phyloP scores from a whole-genome alignment of 1,284 basidiomycete genomes.

The Termitomyces sp. region DNA sequence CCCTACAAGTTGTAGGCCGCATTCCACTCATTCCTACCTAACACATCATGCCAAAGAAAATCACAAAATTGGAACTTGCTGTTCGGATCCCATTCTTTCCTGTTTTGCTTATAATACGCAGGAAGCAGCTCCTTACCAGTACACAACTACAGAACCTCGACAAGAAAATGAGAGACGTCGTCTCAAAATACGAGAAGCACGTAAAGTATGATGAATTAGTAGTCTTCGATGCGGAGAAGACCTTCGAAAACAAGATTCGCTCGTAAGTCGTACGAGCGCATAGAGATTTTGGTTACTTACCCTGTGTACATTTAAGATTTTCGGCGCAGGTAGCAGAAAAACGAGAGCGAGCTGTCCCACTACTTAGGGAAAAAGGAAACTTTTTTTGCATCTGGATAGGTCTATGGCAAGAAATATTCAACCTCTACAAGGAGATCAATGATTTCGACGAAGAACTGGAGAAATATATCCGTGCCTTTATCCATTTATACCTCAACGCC shows the following conservation, averaged over 20 bases:
- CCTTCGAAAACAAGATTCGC: background rate
- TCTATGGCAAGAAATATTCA: background rate
- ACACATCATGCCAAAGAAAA: background rate
- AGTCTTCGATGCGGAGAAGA: too few relatives aligned
- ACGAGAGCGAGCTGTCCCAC: background rate
- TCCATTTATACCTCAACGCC: background rate
- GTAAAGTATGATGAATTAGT: too few relatives aligned
- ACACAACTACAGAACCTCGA: background rate
- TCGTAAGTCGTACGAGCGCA: background rate
- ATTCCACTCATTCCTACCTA: background rate
- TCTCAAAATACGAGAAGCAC: background rate
- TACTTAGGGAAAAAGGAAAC: background rate
- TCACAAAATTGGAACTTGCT: background rate
- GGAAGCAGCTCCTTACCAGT: background rate
- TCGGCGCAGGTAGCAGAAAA: background rate
- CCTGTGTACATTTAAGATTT: background rate
- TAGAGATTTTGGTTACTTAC: background rate
- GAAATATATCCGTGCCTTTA: background rate
- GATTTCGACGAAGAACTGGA: background rate
- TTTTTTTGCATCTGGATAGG: background rate
- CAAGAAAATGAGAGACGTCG: background rate
- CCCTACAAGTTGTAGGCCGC: too few relatives aligned
- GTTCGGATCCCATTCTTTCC: background rate
- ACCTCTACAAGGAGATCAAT: background rate
- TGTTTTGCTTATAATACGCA: background rate